Evolutionary conservation across 2,329 filamentous ascomycete genomes (phyloP), one percentile per base, ranked within the genome.

Genomic region (Bipolaris bicolor): DNA sequence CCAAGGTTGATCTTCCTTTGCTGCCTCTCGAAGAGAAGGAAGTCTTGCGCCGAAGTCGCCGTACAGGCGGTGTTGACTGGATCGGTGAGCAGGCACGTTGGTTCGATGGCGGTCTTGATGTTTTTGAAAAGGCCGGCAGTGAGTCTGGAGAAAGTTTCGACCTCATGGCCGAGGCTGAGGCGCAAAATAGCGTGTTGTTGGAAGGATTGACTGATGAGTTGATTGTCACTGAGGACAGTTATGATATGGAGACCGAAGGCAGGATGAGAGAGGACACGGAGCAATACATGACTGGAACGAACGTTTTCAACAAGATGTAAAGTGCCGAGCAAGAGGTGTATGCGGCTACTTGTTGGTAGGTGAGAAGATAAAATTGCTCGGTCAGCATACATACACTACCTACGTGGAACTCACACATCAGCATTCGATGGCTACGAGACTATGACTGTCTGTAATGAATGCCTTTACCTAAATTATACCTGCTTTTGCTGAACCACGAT

Each of bases 161-260:
- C 59, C 64, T 80, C 60, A 75, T 82, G 75, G 77, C 77, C 18
- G 77, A 76, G 3, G 76, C 78, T 0, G 80, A 81, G 63, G 77
- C 77, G 0, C 78, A 81, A 60, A 63, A 65, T 11, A 73, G 69
- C 18, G 59, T 76, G 3, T 16, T 77, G 7, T 49, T 76, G 4
- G 73, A 76, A 50, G 67, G 70, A 20, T 40, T 58, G 31, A 44
- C 52, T 6, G 56, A 58, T 40, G 56, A 58, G 11, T 22, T 58
- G 1, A 43, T 55, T 24, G 45, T 58, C 3, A 58, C 47, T 1
- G 52, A 58, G 22, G 61, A 62, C 0, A 56, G 47, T 3, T 49
- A 49, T 51, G 33, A 47, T 9, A 37, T n/a, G 13, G 60, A 62
- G 1, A 41, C 58, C 0, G 68, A 71, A 41, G 39, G 54, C 5